Conservation (phyloP, 2,329 filamentous ascomycete genomes). For the Diplodia corticola region DNA sequence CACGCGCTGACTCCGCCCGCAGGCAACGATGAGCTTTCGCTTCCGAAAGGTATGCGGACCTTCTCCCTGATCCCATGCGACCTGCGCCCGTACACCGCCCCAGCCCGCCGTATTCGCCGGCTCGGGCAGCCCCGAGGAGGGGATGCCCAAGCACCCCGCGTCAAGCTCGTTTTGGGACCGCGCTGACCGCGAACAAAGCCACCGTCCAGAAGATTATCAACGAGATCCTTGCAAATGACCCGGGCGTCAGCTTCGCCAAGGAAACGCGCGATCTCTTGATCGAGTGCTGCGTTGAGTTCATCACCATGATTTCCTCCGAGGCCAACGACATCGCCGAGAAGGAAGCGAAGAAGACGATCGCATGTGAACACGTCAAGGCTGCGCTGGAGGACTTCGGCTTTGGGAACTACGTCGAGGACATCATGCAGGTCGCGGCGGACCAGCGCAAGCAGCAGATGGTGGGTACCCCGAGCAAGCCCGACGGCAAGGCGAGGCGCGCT, state of each 20-base stretch:
- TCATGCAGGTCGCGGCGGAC: conserved; percentile 81
- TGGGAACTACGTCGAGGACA: conserved; percentile 84
- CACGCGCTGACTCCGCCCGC: background rate
- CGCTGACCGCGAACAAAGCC: conserved; percentile 46
- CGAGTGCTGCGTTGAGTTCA: conserved; percentile 98
- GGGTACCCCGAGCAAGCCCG: conserved; percentile 32
- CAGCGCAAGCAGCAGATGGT: conserved; percentile 95
- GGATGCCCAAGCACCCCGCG: background rate
- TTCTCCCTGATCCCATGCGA: background rate
- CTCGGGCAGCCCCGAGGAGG: background rate
- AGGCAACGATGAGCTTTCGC: conserved; percentile 44
- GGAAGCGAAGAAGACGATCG: conserved; percentile 98
- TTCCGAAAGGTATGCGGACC: conserved; percentile 41
- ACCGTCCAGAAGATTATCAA: conserved; percentile 83
- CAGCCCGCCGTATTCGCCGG: background rate
- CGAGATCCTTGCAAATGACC: conserved; percentile 80
- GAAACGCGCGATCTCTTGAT: conserved; percentile 94
- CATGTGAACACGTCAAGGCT: conserved; percentile 95
- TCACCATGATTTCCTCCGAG: conserved; percentile 96
- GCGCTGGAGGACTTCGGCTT: conserved; percentile 92
- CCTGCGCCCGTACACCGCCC: background rate
- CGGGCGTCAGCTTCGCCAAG: conserved; percentile 85
- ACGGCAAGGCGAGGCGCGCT: conserved; percentile 21
- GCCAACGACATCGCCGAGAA: conserved; percentile 99
- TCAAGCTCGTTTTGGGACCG: background rate